These are phyloP conservation scores for Didymella lethalis DNA, from an alignment of 2,329 filamentous ascomycete species.

Conservation along the genomic window DNA sequence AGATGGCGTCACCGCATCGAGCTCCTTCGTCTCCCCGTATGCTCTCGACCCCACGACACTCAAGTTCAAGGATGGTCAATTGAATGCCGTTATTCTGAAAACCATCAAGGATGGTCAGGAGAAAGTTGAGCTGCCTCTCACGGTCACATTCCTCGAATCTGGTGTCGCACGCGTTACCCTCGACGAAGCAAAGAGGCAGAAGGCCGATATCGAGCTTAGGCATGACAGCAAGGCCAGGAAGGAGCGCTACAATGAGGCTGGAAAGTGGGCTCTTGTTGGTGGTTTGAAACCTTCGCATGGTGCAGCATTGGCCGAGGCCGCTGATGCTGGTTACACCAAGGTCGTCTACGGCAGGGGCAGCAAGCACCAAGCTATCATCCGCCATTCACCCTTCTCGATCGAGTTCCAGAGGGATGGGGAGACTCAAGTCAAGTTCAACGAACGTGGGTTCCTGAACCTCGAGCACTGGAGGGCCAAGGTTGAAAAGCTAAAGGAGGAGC, in stretches of 20 bases:
- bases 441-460: conserved; percentile 87
- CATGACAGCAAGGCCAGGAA: conserved; percentile 86
- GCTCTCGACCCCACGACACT: conserved; percentile 74
- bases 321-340: conserved; percentile 71
- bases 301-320: conserved; percentile 72
- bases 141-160: conserved; percentile 86
- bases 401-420: conserved; percentile 86
- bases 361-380: conserved; percentile 83
- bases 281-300: conserved; percentile 76
- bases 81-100: conserved; percentile 85
- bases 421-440: conserved; percentile 87
- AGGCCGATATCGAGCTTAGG: conserved; percentile 86
- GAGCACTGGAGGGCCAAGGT: conserved; percentile 95
- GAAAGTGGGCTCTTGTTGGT: conserved; percentile 85
- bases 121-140: conserved; percentile 80
- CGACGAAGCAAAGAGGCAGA: conserved; percentile 89
- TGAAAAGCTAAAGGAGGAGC: conserved; percentile 65
- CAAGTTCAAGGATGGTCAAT: conserved; percentile 78
- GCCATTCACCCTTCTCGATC: conserved; percentile 81
- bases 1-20: conserved; percentile 72
- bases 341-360: conserved; percentile 80
- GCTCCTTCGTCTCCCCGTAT: conserved; percentile 83
- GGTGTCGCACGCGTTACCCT: conserved; percentile 86
- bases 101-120: conserved; percentile 70
- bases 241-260: conserved; percentile 92